Base-by-base conservation (phyloP, 78 protist species). In the Blattamonas nauphoetae region DNA sequence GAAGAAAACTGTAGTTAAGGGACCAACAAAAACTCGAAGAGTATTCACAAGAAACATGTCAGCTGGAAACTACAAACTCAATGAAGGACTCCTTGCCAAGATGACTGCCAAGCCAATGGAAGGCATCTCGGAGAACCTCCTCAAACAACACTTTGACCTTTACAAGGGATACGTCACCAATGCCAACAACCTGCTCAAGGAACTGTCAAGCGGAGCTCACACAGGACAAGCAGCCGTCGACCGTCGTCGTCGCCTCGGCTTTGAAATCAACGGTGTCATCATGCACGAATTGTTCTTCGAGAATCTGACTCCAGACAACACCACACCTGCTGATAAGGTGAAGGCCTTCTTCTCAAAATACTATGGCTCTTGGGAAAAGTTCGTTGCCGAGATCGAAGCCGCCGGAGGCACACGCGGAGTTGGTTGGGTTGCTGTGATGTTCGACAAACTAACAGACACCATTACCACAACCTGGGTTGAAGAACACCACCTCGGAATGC, bases 81-180 rank as follows among this genome's bases (percentile, higher is more conserved):
- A n/a, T n/a, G n/a, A n/a, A n/a, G n/a, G n/a, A n/a, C n/a, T n/a
- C n/a, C n/a, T n/a, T n/a, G n/a, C n/a, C n/a, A n/a, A n/a, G n/a
- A n/a, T n/a, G n/a, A n/a, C n/a, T n/a, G n/a, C n/a, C n/a, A n/a
- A n/a, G n/a, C n/a, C n/a, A 11, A 34, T 83, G 33, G 42, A 83
- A 6, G 86, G 86, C 77, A 83, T 83, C 33, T 83, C 86, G 46
- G 36, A 3, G 43, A 44, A 83, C n/a, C 21, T 83, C 46, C 4
- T 83, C n/a, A 44, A 83, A 44, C 42, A 6, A 4, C 86, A 83
- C 46, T 87, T 41, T 5, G 87, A 6, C 1, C 85, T 87, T 38
- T 78, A 78, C 42, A 34, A 43, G 42, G 89, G 90, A 4, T 88
- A 88, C 38, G 87, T 88, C 3, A 82, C 81, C 77, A 88, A 88